Percentiles rank a stretch among this genome's conserved stretches.
Evolutionary conservation across 257 asterid species (phyloP).

Genomic region (Solanum habrochaites): DNA sequence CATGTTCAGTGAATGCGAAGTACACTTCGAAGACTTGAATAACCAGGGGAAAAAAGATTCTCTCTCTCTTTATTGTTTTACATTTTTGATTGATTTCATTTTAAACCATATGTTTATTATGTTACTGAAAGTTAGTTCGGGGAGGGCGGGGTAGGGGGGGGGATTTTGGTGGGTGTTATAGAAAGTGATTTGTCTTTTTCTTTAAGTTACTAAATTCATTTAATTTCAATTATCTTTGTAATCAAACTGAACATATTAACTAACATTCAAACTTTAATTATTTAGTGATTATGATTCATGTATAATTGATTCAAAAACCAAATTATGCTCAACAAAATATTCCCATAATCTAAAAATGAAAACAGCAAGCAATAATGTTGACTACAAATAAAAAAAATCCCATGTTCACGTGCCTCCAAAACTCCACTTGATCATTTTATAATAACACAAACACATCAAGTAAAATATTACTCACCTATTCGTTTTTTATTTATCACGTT

Average conservation of each 20-base stretch:
- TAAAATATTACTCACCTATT: background rate
- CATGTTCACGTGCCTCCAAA: background rate
- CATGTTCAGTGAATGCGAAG: no score
- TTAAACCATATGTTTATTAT: background rate
- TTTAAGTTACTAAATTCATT: background rate
- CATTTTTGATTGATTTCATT: background rate
- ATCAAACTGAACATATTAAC: background rate
- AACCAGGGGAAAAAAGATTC: rapidly evolving
- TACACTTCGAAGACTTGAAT: background rate
- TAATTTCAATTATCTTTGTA: background rate
- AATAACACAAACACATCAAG: background rate
- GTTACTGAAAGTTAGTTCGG: background rate
- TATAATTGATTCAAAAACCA: no score
- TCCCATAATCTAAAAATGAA: background rate
- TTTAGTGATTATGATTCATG: background rate
- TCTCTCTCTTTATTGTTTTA: background rate
- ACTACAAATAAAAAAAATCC: background rate
- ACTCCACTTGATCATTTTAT: background rate
- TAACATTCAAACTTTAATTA: background rate
- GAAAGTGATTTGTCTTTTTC: no score
- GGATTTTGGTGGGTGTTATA: no score
- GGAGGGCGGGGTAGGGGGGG: no score
- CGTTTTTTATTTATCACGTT: no score
- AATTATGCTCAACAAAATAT: no score
- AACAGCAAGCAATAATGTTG: background rate